These are phyloP conservation scores for Malassezia sp. DNA, from an alignment of 1,284 basidiomycete species.

Conservation along the genomic window DNA sequence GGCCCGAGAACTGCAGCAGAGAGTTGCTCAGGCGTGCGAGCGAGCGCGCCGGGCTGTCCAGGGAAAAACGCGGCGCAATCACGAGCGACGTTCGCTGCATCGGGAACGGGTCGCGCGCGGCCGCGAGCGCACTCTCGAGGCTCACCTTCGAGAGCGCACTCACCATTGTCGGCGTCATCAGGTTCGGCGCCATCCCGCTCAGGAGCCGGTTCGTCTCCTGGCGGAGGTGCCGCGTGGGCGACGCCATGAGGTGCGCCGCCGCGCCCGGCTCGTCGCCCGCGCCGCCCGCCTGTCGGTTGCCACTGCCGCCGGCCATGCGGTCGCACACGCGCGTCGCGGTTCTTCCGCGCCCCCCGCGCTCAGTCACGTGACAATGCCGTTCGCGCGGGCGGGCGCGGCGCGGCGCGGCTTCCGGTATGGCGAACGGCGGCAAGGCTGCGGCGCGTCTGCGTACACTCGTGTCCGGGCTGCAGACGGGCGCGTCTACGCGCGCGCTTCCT, in stretches of 20 bases:
- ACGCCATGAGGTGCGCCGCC: no score
- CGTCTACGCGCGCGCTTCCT: conserved; percentile 3
- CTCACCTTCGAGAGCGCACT: conserved; percentile 33
- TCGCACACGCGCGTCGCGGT: no score
- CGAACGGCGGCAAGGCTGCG: conserved; percentile 1
- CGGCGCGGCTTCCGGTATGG: conserved; percentile 2
- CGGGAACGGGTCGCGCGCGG: conserved; percentile 21
- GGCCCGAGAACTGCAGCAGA: conserved; percentile 17
- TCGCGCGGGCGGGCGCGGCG: no score
- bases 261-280: no score
- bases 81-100: conserved; percentile 29
- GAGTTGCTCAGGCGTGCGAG: conserved; percentile 37
- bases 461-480: conserved; percentile 4
- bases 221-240: no score
- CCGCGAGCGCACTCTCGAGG: conserved; percentile 21
- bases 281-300: no score
- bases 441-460: conserved; percentile 2
- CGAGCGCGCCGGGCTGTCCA: conserved; percentile 36
- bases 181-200: conserved; percentile 43
- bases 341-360: no score
- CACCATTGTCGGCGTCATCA: conserved; percentile 42
- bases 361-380: not conserved
- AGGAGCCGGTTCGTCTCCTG: conserved; percentile 34
- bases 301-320: no score
- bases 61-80: conserved; percentile 29